phyloP scores from a whole-genome alignment of 148 eudicot species.

The Vaccinium darrowii region DNA sequence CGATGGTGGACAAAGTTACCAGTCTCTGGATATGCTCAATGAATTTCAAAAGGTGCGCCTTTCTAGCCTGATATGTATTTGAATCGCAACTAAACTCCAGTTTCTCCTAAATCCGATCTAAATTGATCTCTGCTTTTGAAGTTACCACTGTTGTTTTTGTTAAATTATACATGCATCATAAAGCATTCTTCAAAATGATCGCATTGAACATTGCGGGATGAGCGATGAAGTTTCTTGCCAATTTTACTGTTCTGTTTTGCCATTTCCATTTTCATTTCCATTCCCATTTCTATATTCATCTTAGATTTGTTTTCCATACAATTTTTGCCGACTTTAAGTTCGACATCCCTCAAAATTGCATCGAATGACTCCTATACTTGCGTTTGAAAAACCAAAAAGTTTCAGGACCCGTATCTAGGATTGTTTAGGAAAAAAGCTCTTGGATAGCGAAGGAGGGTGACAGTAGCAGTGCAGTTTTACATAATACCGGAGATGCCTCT shows the following conservation, averaged over 20 bases:
- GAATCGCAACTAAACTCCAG: neutral
- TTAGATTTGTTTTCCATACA: neutral
- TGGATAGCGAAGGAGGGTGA: neutral
- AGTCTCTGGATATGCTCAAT: slow-evolving; percentile 29
- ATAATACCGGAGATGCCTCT: neutral
- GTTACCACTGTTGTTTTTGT: neutral
- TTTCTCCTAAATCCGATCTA: neutral
- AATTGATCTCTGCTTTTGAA: neutral
- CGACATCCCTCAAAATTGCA: neutral
- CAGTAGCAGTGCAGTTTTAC: neutral
- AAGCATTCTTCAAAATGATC: neutral
- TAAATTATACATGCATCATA: neutral
- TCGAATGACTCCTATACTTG: neutral
- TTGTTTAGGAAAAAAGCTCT: neutral
- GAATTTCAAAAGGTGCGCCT: slow-evolving; percentile 42
- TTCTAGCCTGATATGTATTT: neutral
- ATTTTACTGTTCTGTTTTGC: neutral
- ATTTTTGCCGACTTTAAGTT: neutral
- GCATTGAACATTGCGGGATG: neutral
- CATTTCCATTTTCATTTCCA: neutral
- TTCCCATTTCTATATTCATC: neutral
- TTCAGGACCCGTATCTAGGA: neutral
- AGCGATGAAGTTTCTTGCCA: neutral
- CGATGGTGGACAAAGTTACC: slow-evolving; percentile 44
- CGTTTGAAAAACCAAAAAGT: neutral